These are phyloP conservation scores for Vitis hybrid DNA, from an alignment of 177 flowering plant genomes.

Conservation along the genomic window DNA sequence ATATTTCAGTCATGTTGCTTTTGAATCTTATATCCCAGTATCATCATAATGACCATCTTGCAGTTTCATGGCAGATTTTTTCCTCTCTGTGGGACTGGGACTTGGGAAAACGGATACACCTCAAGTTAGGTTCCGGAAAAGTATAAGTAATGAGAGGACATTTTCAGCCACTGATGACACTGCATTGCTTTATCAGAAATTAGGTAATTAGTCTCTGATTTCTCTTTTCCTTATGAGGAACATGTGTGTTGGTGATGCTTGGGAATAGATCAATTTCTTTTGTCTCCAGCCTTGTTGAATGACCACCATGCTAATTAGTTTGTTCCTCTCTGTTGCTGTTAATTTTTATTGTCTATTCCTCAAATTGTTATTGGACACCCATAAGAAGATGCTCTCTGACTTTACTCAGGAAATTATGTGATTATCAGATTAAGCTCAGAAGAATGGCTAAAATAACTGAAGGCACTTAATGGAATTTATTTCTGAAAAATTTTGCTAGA, in stretches of 20 bases:
- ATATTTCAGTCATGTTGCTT: background rate
- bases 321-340: background rate
- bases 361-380: too few relatives aligned
- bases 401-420: too few relatives aligned
- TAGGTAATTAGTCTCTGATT: conserved; percentile 44
- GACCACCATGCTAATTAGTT: background rate
- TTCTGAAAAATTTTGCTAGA: too few relatives aligned
- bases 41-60: background rate
- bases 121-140: conserved; percentile 56
- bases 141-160: conserved; percentile 92
- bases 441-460: too few relatives aligned
- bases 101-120: conserved; percentile 78
- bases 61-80: conserved; percentile 60
- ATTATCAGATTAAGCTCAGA: too few relatives aligned
- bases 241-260: background rate
- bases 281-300: background rate
- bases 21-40: background rate
- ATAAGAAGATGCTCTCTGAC: too few relatives aligned
- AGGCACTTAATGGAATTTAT: too few relatives aligned
- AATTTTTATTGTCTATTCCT: background rate
- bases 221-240: background rate
- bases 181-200: conserved; percentile 50
- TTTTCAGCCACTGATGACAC: conserved; percentile 73
- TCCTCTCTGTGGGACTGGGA: conserved; percentile 87
- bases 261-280: background rate